A percentile compares a stretch with the other conserved stretches of the same genome.
phyloP scores from a whole-genome alignment of 2,329 filamentous ascomycete species.

The Epichloe sp. region DNA sequence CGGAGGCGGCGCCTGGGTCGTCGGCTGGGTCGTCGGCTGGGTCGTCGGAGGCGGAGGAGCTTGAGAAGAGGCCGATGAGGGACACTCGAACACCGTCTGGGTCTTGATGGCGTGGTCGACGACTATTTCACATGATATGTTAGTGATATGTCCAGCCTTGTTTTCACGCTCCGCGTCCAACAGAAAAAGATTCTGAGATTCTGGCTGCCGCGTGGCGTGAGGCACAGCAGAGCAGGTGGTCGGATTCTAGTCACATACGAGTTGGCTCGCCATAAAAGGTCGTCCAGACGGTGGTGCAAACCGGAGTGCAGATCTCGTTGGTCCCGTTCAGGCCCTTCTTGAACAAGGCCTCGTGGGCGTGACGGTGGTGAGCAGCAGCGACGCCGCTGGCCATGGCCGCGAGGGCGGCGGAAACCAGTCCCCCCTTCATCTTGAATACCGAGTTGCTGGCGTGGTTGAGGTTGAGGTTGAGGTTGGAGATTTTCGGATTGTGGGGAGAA shows the following conservation, averaged over 20 bases:
- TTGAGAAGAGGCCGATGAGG: slow-evolving; percentile 5
- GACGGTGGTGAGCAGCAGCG: slow-evolving; percentile 46
- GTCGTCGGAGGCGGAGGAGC: slow-evolving; percentile 1
- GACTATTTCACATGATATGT: slow-evolving; percentile 15
- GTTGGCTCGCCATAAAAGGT: slow-evolving; percentile 43
- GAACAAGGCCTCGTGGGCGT: slow-evolving; percentile 49
- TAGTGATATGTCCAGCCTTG: too few relatives aligned
- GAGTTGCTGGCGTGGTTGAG: slow-evolving; percentile 9
- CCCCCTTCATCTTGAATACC: slow-evolving; percentile 58
- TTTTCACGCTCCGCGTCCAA: too few relatives aligned
- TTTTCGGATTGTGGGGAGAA: slow-evolving; percentile 8
- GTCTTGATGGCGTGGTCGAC: slow-evolving; percentile 21
- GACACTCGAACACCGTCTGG: slow-evolving; percentile 9
- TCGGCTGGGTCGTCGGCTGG: slow-evolving; percentile 3
- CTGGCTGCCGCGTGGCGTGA: too few relatives aligned
- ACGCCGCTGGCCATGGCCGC: slow-evolving; percentile 45
- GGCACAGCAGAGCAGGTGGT: too few relatives aligned
- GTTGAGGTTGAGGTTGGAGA: neutral
- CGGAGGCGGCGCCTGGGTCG: slow-evolving; percentile 6
- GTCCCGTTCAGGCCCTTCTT: slow-evolving; percentile 31
- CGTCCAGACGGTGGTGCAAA: slow-evolving; percentile 63
- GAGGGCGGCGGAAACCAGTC: slow-evolving; percentile 50
- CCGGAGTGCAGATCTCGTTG: slow-evolving; percentile 38
- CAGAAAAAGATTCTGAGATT: too few relatives aligned
- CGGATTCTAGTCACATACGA: slow-evolving; percentile 32